Percentiles rank a stretch among this genome's conserved stretches.
Conservation (phyloP, 176 grass and related monocot genomes). For the Luzula sylvatica region DNA sequence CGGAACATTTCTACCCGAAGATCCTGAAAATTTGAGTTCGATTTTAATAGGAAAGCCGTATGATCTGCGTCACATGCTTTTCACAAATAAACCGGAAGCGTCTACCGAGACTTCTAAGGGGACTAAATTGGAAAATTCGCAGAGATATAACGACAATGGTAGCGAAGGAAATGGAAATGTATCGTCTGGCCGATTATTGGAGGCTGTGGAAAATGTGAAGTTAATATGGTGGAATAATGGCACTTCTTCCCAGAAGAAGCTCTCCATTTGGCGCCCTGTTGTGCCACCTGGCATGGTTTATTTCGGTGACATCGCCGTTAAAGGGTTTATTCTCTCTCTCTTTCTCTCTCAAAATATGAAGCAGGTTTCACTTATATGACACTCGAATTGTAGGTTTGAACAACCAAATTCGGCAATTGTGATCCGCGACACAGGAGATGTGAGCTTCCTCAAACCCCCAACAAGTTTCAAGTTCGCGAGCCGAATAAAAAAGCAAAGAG, state of each 20-base stretch:
- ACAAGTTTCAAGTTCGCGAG: constrained; percentile 61
- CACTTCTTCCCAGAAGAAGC: constrained; percentile 49
- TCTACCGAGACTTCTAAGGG: constrained; percentile 21
- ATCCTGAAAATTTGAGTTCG: constrained; percentile 29
- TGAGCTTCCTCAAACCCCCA: constrained; percentile 60
- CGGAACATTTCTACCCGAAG: constrained; percentile 77
- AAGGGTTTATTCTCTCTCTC: constrained; percentile 58
- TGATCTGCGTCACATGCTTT: constrained; percentile 78
- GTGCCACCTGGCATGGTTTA: constrained; percentile 67
- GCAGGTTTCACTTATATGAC: no score
- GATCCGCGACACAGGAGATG: constrained; percentile 57
- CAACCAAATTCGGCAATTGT: constrained; percentile 88
- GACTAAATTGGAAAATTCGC: constrained; percentile 17
- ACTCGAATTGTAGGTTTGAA: constrained; percentile 65
- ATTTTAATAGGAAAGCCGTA: constrained; percentile 50
- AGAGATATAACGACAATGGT: constrained; percentile 25
- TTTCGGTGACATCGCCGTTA: constrained; percentile 79
- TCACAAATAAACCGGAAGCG: constrained; percentile 30
- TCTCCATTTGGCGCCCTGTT: constrained; percentile 92
- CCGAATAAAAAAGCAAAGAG: constrained; percentile 71
- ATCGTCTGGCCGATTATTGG: constrained; percentile 59
- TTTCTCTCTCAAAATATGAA: neutral
- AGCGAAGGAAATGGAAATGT: constrained; percentile 42
- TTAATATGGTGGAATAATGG: constrained; percentile 82
- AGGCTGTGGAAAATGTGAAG: constrained; percentile 76